Evolutionary conservation across 768 basidiomycete species (phyloP), one percentile per base, ranked within the genome.

Genomic region (Russula vinacea): DNA sequence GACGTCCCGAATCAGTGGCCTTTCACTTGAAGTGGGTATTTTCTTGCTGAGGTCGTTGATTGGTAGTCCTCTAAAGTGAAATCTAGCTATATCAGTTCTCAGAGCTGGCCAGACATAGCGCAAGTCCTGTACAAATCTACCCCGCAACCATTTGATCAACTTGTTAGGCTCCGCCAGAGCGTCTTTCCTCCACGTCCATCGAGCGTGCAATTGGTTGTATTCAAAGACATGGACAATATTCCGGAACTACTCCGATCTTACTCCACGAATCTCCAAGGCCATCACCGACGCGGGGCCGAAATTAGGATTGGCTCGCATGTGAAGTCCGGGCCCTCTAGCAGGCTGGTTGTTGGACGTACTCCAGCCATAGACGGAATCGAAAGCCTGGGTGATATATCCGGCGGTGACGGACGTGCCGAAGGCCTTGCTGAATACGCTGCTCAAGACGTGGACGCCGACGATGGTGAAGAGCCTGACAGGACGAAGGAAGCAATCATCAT

Each of bases 61-160:
- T 19, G 8, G 33, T 33, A 40, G 26, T 3, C 39, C 19, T n/a
- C 37, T 56, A 6, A 60, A 17, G 17, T 26, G 32, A 56, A 37
- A 22, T 10, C n/a, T 24, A 65, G 64, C 0, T 65, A 65, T 32
- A 14, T 51, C 32, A 51, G 5, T 13, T 14, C 49, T 19, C 14
- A 9, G 3, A 22, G 29, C 8, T 61, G 64, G 64, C 16, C 24
- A 13, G 14, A 17, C 3, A 40, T 61, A 22, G 55, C 42, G 5
- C 14, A 52, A 44, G 39, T 24, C 39, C 49, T 65, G 32, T 65
- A 65, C 32, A 24, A 40, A 11, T 65, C 64, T 17, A 45, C 59
- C 0, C 29, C 47, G 10, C 33, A 24, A 24, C 59, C 54, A 11
- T 61, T 65, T 33, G 64, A 65, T 26, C 40, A 29, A 13, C 58